Base-by-base conservation (phyloP, 495 filamentous ascomycete genomes). In the Cercophora sp. region DNA sequence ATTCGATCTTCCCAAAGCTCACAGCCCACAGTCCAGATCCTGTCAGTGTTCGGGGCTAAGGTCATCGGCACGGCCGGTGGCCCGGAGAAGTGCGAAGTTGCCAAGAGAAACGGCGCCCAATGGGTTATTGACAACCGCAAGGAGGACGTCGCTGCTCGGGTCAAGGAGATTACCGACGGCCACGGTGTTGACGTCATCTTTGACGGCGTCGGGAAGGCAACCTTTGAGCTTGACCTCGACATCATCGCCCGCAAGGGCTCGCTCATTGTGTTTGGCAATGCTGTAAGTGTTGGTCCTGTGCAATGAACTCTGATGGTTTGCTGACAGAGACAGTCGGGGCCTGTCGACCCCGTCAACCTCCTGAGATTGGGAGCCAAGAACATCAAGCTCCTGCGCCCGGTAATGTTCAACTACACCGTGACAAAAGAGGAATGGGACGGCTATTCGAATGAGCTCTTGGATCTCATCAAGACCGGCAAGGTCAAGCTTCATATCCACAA, bases 181-280 rank as follows among this genome's bases (percentile, higher is more conserved):
- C 62, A 78, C 41, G 93, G 93, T 8, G 87, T 89, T 2, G 75
- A 74, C 52, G 90, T 85, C 8, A 85, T 96, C 9, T 96, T 91
- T 68, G 93, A 98, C 67, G 85, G 87, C 16, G 89, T 96, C 15
- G 93, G 93, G 8, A 86, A 86, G 73, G 76, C 78, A 47, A 96
- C 93, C 0, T 96, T 95, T 75, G 91, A 96, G 53, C 72, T 80
- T 24, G 86, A 86, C 66, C 65, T 98, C 61, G 85, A 91, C 49
- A 83, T 81, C 54, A 70, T 94, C 16, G 86, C 81, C 60, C 72
- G 85, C 59, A 96, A 96, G 72, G 93, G 93, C 22, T 85, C 78
- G n/a, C 63, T 98, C 53, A 78, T 89, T 20, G 84, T 78, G 59
- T 97, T 92, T 74, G 93, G 93, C 26, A 96, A 96, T 71, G 87